phyloP scores from a whole-genome alignment of 1,284 basidiomycete genomes.

The Rhodotorula sp. region DNA sequence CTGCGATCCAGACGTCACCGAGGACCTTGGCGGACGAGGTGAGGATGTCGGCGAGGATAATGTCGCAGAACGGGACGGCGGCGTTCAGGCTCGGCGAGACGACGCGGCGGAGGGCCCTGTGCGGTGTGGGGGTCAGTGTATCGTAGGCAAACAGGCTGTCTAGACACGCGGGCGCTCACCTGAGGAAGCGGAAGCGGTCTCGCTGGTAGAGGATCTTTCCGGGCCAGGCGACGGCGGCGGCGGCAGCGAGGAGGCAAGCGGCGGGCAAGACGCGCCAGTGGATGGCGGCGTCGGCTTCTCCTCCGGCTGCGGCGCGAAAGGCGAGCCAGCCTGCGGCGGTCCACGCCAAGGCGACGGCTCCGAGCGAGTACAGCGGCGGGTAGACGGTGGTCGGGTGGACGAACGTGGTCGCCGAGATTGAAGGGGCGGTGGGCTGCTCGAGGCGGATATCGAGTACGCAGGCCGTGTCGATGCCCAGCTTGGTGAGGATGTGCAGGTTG shows the following conservation, averaged over 20 bases:
- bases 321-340: slow-evolving; percentile 36
- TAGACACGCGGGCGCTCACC: slow-evolving; percentile 20
- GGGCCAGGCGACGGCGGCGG: slow-evolving; percentile 30
- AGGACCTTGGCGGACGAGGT: slow-evolving; percentile 96
- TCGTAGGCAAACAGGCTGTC: background rate
- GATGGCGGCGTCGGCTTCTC: slow-evolving; percentile 18
- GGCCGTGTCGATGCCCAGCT: slow-evolving; percentile 70
- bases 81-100: slow-evolving; percentile 62
- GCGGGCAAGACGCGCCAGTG: slow-evolving; percentile 27
- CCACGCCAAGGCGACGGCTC: slow-evolving; percentile 24
- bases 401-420: slow-evolving; percentile 10
- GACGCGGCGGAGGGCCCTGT: slow-evolving; percentile 68
- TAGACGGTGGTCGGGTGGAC: slow-evolving; percentile 43
- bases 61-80: slow-evolving; percentile 80
- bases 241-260: slow-evolving; percentile 27
- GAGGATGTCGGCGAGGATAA: slow-evolving; percentile 91
- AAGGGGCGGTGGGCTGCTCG: background rate
- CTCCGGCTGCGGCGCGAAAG: slow-evolving; percentile 30
- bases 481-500: slow-evolving; percentile 76
- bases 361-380: slow-evolving; percentile 42
- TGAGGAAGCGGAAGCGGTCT: slow-evolving; percentile 40
- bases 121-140: slow-evolving; percentile 12
- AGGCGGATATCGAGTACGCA: slow-evolving; percentile 58
- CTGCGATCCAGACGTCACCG: slow-evolving; percentile 86
- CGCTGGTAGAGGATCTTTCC: slow-evolving; percentile 37